Percentiles rank a stretch among this genome's conserved stretches.
Evolutionary conservation across 371 early-diverging fungal genomes (phyloP).

Genomic region (Quaeritorhiza haematococci): DNA sequence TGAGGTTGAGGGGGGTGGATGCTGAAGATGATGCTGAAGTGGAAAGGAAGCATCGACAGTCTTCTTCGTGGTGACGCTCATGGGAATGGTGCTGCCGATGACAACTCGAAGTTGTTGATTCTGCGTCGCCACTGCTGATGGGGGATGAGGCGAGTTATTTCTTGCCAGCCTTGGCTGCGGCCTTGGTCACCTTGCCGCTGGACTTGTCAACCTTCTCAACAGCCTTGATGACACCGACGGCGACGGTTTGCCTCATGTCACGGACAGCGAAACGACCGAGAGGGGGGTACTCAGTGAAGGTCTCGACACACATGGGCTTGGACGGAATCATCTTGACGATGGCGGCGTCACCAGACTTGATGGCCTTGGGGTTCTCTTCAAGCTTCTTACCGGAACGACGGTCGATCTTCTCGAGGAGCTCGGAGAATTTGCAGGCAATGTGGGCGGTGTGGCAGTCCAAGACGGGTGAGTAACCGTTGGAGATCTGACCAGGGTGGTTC

Average conservation of each 20-base stretch:
- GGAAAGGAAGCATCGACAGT: no score
- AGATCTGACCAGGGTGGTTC: conserved; percentile 94
- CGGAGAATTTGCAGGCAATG: conserved; percentile 91
- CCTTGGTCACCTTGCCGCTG: conserved; percentile 31
- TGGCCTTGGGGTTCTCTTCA: conserved; percentile 86
- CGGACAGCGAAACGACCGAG: conserved; percentile 97
- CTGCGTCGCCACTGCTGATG: no score
- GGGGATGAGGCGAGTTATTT: conserved; percentile 16
- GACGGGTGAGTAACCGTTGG: conserved; percentile 84
- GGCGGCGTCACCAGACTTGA: conserved; percentile 92
- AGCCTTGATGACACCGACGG: conserved; percentile 90
- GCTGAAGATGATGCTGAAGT: no score
- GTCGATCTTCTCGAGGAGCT: conserved; percentile 91
- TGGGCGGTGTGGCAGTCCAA: conserved; percentile 96
- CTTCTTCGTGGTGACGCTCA: no score
- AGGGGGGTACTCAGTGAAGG: conserved; percentile 88
- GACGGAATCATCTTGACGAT: conserved; percentile 91
- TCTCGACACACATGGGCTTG: conserved; percentile 96
- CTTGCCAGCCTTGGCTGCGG: conserved; percentile 25
- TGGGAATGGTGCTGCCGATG: no score
- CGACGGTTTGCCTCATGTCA: conserved; percentile 78
- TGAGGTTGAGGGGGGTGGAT: no score
- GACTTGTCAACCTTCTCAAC: conserved; percentile 69
- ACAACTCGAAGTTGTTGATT: no score
- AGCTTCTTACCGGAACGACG: conserved; percentile 90